Base-by-base conservation (phyloP, 2,329 filamentous ascomycete species). In the Clarireedia hainanense region DNA sequence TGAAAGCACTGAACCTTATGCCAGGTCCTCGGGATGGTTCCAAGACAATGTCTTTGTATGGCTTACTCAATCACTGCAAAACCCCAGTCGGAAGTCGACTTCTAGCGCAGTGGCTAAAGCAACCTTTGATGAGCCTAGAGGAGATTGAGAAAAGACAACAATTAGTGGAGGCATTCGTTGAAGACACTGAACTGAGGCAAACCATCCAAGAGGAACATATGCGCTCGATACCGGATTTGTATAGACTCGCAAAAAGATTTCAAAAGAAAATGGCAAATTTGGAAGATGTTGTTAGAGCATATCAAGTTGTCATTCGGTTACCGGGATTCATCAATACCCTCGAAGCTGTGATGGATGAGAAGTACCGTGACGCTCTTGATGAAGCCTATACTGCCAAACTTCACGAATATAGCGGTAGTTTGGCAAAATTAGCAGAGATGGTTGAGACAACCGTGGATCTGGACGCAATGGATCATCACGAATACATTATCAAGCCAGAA, bases 401-500 rank as follows among this genome's bases (percentile, higher is more conserved):
- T 40, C 82, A 81, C 49, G 82, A 88, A 58, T 81, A 89, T 58
- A 88, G 85, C 5, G 84, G 90, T 66, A 89, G 85, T 66, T 79
- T 99, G 50, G 85, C 81, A 26, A 96, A 91, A 68, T 77, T 99
- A 10, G 89, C 92, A 67, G 94, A 99, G 69, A 96, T 99, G 90
- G 94, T 99, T 0, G 94, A 99, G 74, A 96, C 94, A 1, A 99
- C 95, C 0, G 91, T 99, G 14, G 94, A 99, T 67, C 81, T 99
- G 0, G 89, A 96, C 57, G 94, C 94, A 2, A 81, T 99, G 10
- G 92, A 99, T 66, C 91, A 94, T 63, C 94, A 99, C 68, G 94
- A 99, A 69, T 99, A 95, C 73, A 92, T 96, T 65, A 99, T 99
- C 79, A 99, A 97, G 73, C 89, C 95, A 0, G 94, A 99, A 68